Percentiles rank a stretch among this genome's conserved stretches.
Conservation (phyloP, 2,329 filamentous ascomycete genomes). For the Verticillium nubilum region DNA sequence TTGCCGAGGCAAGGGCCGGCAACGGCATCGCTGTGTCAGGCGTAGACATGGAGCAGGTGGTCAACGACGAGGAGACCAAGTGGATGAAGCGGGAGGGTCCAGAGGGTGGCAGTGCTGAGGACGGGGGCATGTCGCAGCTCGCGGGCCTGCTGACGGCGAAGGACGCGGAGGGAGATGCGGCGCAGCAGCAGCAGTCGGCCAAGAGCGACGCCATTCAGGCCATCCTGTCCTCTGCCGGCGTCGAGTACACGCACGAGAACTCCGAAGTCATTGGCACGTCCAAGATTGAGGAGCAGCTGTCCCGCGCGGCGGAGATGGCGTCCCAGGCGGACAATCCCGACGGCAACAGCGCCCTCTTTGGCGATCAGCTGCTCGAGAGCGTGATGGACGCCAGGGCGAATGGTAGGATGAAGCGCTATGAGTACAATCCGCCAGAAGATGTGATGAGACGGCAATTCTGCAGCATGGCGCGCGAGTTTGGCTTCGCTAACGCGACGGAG, state of each 20-base stretch:
- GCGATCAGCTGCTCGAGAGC: constrained; percentile 34
- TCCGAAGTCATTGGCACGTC: constrained; percentile 89
- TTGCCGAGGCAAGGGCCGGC: constrained; percentile 85
- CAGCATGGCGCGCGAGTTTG: constrained; percentile 77
- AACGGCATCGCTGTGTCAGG: constrained; percentile 76
- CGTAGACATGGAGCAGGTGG: constrained; percentile 62
- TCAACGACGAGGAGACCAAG: constrained; percentile 41
- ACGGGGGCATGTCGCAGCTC: constrained; percentile 62
- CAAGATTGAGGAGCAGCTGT: constrained; percentile 84
- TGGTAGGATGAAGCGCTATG: constrained; percentile 15
- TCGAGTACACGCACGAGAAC: constrained; percentile 95
- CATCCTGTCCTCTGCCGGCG: constrained; percentile 80
- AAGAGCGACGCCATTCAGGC: constrained; percentile 76
- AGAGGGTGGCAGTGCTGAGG: constrained; percentile 41
- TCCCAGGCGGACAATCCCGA: constrained; percentile 37
- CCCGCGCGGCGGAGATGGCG: constrained; percentile 64
- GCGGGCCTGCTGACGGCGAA: constrained; percentile 34
- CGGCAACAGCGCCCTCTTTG: constrained; percentile 53
- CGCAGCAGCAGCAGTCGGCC: constrained; percentile 38
- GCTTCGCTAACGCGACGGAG: constrained; percentile 69
- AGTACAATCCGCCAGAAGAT: constrained; percentile 67
- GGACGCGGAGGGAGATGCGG: not conserved
- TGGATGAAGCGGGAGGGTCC: constrained; percentile 37
- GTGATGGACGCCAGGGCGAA: constrained; percentile 7
- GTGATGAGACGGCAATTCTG: constrained; percentile 83